Percentiles rank a stretch among this genome's conserved stretches.
Conservation (phyloP, 176 grass and related monocot species). For the Areca catechu region DNA sequence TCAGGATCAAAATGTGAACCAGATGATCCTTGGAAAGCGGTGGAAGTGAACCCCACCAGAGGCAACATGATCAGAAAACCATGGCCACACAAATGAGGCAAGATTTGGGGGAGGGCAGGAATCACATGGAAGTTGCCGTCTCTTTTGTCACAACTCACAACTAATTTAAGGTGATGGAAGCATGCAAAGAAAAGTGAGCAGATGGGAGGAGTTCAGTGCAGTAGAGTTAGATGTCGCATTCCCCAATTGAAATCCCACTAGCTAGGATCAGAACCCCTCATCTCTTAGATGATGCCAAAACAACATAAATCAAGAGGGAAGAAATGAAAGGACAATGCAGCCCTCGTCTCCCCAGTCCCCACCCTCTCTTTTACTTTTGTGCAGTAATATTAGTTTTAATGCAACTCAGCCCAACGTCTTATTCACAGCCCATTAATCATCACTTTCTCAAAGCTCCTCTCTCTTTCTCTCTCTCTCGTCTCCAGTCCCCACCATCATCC, state of each 20-base stretch:
- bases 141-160: constrained; percentile 7
- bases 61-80: no score
- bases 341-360: not conserved
- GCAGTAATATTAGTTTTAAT: not conserved
- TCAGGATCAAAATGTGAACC: no score
- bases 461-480: constrained; percentile 5
- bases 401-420: constrained; percentile 1
- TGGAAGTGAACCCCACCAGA: no score
- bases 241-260: not conserved
- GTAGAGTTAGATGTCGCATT: constrained; percentile 9
- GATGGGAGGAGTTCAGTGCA: not conserved
- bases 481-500: not conserved
- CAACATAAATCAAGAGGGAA: constrained; percentile 3
- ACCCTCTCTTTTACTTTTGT: not conserved
- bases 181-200: not conserved
- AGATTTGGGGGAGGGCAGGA: constrained; percentile 17
- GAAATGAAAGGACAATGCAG: constrained; percentile 1
- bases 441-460: constrained; percentile 8
- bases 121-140: constrained; percentile 31
- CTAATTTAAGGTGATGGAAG: constrained; percentile 7
- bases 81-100: constrained; percentile 22
- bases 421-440: not conserved
- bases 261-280: constrained; percentile 11
- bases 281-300: constrained; percentile 5
- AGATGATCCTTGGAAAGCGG: no score